A percentile compares a stretch with the other conserved stretches of the same genome.
Conservation (phyloP, 345 rosid genomes). For the Viola odorata region DNA sequence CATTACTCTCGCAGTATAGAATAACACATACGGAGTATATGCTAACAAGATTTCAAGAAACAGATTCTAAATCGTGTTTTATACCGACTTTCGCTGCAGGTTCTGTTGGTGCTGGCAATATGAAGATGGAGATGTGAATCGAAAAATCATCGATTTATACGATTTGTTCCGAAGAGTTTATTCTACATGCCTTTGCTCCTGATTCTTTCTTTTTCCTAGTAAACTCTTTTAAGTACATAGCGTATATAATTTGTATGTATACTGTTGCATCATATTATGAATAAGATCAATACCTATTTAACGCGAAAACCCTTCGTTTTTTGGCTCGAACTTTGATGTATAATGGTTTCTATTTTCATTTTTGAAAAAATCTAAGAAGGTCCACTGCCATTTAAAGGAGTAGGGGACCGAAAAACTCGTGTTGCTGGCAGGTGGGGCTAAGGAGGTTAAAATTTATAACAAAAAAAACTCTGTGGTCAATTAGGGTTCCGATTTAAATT, state of each 20-base stretch:
- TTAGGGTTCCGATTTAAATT: not conserved
- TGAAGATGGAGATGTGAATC: slow-evolving; percentile 60
- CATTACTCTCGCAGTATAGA: slow-evolving; percentile 2
- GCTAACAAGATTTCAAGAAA: not conserved
- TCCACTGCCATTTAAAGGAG: not conserved
- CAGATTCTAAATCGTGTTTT: slow-evolving; percentile 5
- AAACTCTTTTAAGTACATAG: slow-evolving; percentile 19
- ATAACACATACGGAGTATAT: not conserved
- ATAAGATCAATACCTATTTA: slow-evolving; percentile 29
- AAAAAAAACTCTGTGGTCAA: no score
- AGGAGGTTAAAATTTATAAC: not conserved
- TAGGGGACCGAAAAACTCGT: slow-evolving; percentile 15
- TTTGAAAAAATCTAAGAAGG: not conserved
- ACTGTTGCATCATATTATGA: slow-evolving; percentile 7
- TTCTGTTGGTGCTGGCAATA: slow-evolving; percentile 34
- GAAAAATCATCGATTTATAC: slow-evolving; percentile 1
- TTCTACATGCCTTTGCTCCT: slow-evolving; percentile 19
- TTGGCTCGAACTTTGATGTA: not conserved
- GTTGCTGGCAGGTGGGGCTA: slow-evolving; percentile 12
- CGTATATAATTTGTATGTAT: not conserved
- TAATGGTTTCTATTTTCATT: not conserved
- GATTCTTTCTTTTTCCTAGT: slow-evolving; percentile 28
- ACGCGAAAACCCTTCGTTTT: slow-evolving; percentile 9
- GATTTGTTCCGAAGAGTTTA: slow-evolving; percentile 15
- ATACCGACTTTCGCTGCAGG: slow-evolving; percentile 34